Evolutionary conservation across 148 eudicot genomes (phyloP), one percentile per base, ranked within the genome.

Genomic region (Selenicereus undatus): DNA sequence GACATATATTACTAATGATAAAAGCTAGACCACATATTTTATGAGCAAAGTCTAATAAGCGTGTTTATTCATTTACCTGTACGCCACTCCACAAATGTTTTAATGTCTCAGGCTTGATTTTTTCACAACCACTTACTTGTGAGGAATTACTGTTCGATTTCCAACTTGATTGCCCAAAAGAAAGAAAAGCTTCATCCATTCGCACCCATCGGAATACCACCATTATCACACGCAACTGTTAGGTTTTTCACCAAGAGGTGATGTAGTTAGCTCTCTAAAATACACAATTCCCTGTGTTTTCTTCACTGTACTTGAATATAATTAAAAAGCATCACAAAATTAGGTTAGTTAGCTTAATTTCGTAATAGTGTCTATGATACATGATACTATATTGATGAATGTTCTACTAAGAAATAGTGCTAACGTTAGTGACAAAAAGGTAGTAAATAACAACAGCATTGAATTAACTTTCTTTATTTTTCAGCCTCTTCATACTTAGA

Each of bases 1-100:
- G 24, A 1, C 3, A 65, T 13, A 20, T 3, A 27, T 17, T 18
- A 16, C 0, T 1, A 54, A 17, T 54, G 62, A 54, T 22, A 17
- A 14, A 51, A 48, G 22, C 21, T 54, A 54, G 0, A 2, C 17
- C 1, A 3, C 16, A 54, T 11, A 51, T 1, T 54, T 17, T 8
- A 54, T 13, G 18, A 54, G 0, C 4, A 17, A 54, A 54, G 22
- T 0, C 1, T 2, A 54, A 54, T 20, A 54, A 54, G 3, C 20
- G 17, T 5, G 22, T 18, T 54, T 18, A 54, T 54, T 54, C 62
- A 11, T 10, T 32, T 71, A 79, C 50, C 76, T 30, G 7, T 5
- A 79, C 36, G 18, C 69, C 71, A 11, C 30, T 52, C 76, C 76
- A 79, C 3, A 66, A 65, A 54, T 79, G 81, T 22, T 79, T 76